Base-by-base conservation (phyloP, 2,329 filamentous ascomycete species). In the Monilinia vaccinii-corymbosi region DNA sequence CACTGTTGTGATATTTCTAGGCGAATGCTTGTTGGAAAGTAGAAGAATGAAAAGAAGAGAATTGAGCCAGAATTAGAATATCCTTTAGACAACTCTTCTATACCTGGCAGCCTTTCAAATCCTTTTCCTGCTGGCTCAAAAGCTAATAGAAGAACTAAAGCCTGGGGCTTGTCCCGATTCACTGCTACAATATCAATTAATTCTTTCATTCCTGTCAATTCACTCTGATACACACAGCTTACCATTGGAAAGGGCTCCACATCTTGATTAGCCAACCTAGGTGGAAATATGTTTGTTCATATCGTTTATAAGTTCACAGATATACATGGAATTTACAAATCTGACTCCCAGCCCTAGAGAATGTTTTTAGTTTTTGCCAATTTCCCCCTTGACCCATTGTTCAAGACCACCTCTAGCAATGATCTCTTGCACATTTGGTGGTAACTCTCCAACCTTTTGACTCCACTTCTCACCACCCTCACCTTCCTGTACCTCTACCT, bases 401-500 rank as follows among this genome's bases (percentile, higher is more conserved):
- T 92, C 89, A 62, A 95, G 71, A 0, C 91, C 91, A 2, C 89
- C 89, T 53, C 80, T 74, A 0, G 88, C 87, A 68, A 93, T 89
- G 60, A 93, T 91, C 69, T 89, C 88, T 73, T 96, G 91, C 59
- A 96, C 88, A 70, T 93, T 96, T 0, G 88, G 84, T 16, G 90
- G 88, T 63, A 96, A 72, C 76, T 94, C 88, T 9, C 89, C 89
- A 0, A 96, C 90, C 75, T 87, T 89, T 71, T 94, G 82, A 55
- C 78, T 86, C 91, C 90, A 96, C 42, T 75, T 81, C 60, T 78
- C 71, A 51, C 79, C 78, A 49, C 79, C 78, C 58, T 83, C 75
- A 1, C 86, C 85, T 75, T 96, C 89, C 23, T 82, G 81, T 1
- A 96, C 80, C 1, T 80, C 79, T 7, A 96, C 85, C 67, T 80